Evolutionary conservation across 768 basidiomycete species (phyloP), one percentile per base, ranked within the genome.

Genomic region (Tricholomella constricta): DNA sequence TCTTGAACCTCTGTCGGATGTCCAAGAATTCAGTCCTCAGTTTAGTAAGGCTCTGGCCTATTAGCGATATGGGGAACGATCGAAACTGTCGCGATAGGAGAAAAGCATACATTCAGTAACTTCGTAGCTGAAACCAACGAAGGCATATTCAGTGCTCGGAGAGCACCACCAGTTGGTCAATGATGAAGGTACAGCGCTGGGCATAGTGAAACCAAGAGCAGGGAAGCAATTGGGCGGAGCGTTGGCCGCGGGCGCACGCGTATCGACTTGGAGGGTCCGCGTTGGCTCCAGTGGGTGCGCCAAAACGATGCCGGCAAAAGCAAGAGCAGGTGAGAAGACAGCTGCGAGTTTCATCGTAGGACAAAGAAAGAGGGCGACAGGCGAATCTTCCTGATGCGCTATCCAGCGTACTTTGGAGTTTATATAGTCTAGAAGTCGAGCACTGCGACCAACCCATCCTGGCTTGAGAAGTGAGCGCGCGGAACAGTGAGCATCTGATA

Each of bases 121-220:
- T 61, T 88, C 88, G 58, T 91, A 91, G 64, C 86, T 86, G 68
- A 91, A 86, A 0, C 88, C 89, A 45, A 90, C 68, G 63, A 91
- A 91, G 0, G 80, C 89, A 59, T 88, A 89, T 64, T 91, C 89
- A 0, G 79, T 81, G 48, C 70, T 68, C 32, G 70, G 64, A 50
- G 79, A 65, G 63, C 89, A 91, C 89, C 88, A 86, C 84, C 84
- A 86, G 46, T 73, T 71, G 9, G 69, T 67, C 31, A 74, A 48
- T 2, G 79, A 78, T 1, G 64, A 51, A 0, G 86, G 85, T 8
- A 79, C 62, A 1, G 61, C 42, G 1, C 66, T 61, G 3, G 88
- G 88, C 82, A 82, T 87, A 14, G 55, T 36, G 29, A 64, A 55
- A 1, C 54, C 57, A 20, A 64, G 43, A 15, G 62, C 62, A 20